These are phyloP conservation scores for Lagenaria siceraria DNA, from an alignment of 306 rosid genomes.

Conservation along the genomic window DNA sequence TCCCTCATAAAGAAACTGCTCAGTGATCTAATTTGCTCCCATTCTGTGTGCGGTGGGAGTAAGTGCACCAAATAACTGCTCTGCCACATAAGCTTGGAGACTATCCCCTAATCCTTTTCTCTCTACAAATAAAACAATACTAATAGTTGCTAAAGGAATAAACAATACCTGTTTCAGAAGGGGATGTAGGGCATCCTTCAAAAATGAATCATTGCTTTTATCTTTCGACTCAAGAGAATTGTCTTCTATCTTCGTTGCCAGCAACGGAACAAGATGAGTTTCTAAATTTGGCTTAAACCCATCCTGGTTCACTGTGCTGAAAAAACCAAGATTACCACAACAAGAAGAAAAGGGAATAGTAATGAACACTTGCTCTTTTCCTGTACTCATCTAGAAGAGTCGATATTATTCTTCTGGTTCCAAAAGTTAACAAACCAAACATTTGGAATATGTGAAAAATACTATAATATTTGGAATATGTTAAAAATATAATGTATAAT, in stretches of 20 bases:
- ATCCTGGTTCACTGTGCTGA: slow-evolving; percentile 87
- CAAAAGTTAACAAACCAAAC: neutral
- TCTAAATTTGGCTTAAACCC: slow-evolving; percentile 93
- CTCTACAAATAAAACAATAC: neutral
- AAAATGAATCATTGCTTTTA: slow-evolving; percentile 25
- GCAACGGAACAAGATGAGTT: slow-evolving; percentile 80
- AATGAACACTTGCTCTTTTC: neutral
- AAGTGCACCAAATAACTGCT: neutral
- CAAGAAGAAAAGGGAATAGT: neutral
- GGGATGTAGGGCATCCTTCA: slow-evolving; percentile 62
- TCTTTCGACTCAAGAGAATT: slow-evolving; percentile 45
- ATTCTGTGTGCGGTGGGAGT: neutral
- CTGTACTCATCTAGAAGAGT: neutral
- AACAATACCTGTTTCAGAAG: slow-evolving; percentile 58
- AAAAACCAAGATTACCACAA: slow-evolving; percentile 19
- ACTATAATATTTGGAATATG: neutral
- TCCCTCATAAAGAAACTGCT: neutral
- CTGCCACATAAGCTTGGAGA: neutral
- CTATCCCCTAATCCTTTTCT: neutral
- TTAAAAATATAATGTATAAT: neutral
- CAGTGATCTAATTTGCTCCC: neutral
- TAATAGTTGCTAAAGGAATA: neutral
- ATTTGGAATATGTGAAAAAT: neutral
- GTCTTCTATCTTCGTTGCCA: slow-evolving; percentile 59
- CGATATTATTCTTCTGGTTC: neutral